Percentiles rank a stretch among this genome's conserved stretches.
Evolutionary conservation across 345 rosid species (phyloP).

Genomic region (Eucalyptus regnans): DNA sequence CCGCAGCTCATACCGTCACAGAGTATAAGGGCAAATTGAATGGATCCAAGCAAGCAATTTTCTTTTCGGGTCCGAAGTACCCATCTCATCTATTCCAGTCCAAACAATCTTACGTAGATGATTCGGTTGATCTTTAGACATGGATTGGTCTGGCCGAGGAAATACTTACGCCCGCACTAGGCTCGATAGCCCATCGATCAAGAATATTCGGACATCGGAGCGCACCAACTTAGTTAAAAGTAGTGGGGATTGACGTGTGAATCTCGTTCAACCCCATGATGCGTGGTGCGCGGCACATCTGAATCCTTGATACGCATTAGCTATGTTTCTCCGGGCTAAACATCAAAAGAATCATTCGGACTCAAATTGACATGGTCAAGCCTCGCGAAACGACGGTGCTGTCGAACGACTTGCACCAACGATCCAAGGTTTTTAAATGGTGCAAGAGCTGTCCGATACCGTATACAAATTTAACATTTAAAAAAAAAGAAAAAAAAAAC

Average conservation of each 20-base stretch:
- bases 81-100: not conserved
- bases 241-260: not conserved
- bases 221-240: not conserved
- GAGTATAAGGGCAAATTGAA: not conserved
- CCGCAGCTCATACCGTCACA: too few species aligned
- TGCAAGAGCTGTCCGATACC: not conserved
- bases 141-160: not conserved
- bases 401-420: not conserved
- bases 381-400: not conserved
- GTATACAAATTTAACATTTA: not conserved
- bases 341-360: not conserved
- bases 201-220: not conserved
- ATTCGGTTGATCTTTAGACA: not conserved
- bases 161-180: not conserved
- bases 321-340: not conserved
- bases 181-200: not conserved
- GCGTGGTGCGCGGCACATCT: too few species aligned
- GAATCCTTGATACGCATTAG: not conserved
- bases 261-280: not conserved
- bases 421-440: not conserved
- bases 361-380: not conserved
- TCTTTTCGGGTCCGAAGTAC: not conserved
- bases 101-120: not conserved
- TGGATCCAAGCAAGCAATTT: not conserved
- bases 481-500: not conserved